These are phyloP conservation scores for Isoetes taiwanensis DNA, from an alignment of 75 land plant genomes.

Conservation along the genomic window DNA sequence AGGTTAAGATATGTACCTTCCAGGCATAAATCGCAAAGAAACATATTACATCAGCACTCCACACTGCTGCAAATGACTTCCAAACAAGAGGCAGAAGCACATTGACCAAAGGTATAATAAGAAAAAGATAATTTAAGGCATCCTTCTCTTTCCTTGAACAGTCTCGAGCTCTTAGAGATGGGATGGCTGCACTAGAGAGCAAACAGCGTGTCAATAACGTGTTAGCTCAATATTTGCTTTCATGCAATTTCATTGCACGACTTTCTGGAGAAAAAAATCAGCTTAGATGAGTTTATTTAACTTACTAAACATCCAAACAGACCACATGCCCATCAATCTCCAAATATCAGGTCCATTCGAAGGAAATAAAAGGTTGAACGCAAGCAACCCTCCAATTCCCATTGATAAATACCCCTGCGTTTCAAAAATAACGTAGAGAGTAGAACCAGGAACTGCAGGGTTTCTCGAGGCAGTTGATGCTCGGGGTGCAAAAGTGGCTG, in stretches of 20 bases:
- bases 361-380: conserved; percentile 85
- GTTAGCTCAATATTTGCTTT: background rate
- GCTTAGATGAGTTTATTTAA: background rate
- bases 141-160: conserved; percentile 94
- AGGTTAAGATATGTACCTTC: no score
- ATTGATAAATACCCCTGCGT: conserved; percentile 79
- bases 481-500: conserved; percentile 94
- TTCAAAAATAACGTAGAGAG: conserved; percentile 78
- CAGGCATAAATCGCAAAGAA: conserved; percentile 89
- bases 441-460: conserved; percentile 81
- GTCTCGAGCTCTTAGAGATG: conserved; percentile 89
- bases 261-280: conserved; percentile 3
- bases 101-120: conserved; percentile 66
- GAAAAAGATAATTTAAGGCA: conserved; percentile 88
- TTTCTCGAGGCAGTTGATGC: conserved; percentile 76
- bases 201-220: background rate
- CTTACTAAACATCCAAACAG: conserved; percentile 99
- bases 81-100: conserved; percentile 69
- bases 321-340: conserved; percentile 99
- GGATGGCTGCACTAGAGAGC: conserved; percentile 53
- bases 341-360: conserved; percentile 92
- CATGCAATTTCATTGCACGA: background rate
- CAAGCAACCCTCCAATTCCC: conserved; percentile 65
- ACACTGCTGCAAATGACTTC: conserved; percentile 89
- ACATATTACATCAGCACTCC: conserved; percentile 85